Conservation (phyloP, 495 filamentous ascomycete genomes). For the Penicillium riverlandense region DNA sequence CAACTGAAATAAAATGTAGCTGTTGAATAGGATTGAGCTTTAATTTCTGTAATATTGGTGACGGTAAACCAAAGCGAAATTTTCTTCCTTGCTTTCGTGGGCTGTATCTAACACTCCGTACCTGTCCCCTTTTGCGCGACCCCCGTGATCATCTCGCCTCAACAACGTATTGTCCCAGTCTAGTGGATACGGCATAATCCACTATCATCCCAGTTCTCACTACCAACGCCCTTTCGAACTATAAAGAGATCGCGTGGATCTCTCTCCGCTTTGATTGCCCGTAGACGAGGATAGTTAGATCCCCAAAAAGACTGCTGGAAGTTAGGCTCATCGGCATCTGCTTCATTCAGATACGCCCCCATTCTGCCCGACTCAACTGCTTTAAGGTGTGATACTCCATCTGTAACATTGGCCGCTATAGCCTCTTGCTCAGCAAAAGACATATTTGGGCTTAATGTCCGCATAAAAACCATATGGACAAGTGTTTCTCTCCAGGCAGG, state of each 20-base stretch:
- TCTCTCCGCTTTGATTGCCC: neutral
- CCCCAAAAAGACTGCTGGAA: neutral
- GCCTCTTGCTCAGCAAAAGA: neutral
- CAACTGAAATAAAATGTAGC: slow-evolving; percentile 1
- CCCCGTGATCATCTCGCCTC: too few species aligned
- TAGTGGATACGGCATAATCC: neutral
- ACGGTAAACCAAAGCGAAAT: neutral
- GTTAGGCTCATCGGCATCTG: neutral
- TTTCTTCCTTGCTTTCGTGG: too few species aligned
- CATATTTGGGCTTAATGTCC: neutral
- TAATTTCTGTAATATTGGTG: neutral
- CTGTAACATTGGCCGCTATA: neutral
- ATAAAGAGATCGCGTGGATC: slow-evolving; percentile 1
- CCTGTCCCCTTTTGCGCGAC: too few species aligned
- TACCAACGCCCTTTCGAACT: neutral
- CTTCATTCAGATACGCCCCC: neutral
- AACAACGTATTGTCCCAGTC: too few species aligned
- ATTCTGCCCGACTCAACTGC: neutral
- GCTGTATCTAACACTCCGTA: too few species aligned
- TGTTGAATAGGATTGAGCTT: neutral
- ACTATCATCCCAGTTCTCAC: slow-evolving; percentile 4
- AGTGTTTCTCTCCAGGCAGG: slow-evolving; percentile 1
- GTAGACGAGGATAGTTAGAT: neutral
- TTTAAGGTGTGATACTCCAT: neutral
- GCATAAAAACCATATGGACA: neutral